Conservation (phyloP, 2,329 filamentous ascomycete genomes). For the Hortaea werneckii region DNA sequence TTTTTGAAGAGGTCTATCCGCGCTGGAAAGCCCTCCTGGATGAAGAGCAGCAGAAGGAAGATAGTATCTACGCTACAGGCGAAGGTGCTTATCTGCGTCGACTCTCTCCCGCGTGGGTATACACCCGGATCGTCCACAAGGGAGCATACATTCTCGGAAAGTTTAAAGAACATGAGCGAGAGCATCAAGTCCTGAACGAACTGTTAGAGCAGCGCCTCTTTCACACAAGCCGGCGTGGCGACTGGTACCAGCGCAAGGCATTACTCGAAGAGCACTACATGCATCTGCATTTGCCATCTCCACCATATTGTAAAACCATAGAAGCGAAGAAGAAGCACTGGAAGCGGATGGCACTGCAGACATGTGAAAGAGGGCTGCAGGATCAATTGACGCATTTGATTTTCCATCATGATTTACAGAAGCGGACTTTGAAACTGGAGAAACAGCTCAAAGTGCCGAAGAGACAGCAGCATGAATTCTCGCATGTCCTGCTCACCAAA, state of each 20-base stretch:
- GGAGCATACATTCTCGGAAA: slow-evolving; percentile 67
- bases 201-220: slow-evolving; percentile 75
- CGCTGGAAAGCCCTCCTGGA: slow-evolving; percentile 66
- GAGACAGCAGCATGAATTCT: slow-evolving; percentile 84
- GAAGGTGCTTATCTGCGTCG: slow-evolving; percentile 83
- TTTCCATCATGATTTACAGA: slow-evolving; percentile 89
- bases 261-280: slow-evolving; percentile 94
- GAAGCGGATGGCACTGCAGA: slow-evolving; percentile 64
- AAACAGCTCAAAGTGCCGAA: slow-evolving; percentile 72
- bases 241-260: slow-evolving; percentile 94
- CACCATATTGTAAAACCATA: slow-evolving; percentile 33
- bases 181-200: slow-evolving; percentile 64
- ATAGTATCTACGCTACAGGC: slow-evolving; percentile 64
- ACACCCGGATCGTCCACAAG: slow-evolving; percentile 88
- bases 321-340: slow-evolving; percentile 70
- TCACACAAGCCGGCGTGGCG: slow-evolving; percentile 71
- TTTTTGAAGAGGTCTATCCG: slow-evolving; percentile 65
- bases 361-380: slow-evolving; percentile 78
- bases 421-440: slow-evolving; percentile 84
- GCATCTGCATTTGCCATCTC: slow-evolving; percentile 47
- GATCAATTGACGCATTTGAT: slow-evolving; percentile 85
- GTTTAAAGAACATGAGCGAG: slow-evolving; percentile 67
- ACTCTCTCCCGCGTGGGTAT: slow-evolving; percentile 85
- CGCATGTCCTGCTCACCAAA: slow-evolving; percentile 67
- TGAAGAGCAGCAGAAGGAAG: slow-evolving; percentile 71